Base-by-base conservation (phyloP, 2,329 filamentous ascomycete genomes). In the Geosmithia putterillii region DNA sequence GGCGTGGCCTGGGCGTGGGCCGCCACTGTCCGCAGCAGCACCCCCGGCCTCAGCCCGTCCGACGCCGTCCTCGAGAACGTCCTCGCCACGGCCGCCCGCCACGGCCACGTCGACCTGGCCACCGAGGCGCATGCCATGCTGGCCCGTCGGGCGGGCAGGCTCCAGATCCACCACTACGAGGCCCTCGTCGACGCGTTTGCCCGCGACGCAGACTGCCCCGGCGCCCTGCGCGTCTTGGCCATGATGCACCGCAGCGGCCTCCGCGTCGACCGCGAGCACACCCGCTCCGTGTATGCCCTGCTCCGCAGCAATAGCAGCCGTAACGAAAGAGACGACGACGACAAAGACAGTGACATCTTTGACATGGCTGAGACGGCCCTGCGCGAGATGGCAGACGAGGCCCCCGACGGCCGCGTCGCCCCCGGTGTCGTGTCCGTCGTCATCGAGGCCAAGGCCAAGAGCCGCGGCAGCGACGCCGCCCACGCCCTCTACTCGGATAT, bases 151-250 rank as follows among this genome's bases (percentile, higher is more conserved):
- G 56, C 73, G 2, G n/a, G 28, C 10, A 68, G 72, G 36, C 67
- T 88, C 34, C 66, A 71, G 8, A 61, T 73, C 6, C 71, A 83
- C 48, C 86, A 95, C 56, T 94, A 92, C 60, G 87, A 94, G 58
- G 73, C 82, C 22, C 70, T 95, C 22, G 66, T 89, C 7, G 79
- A 86, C 45, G 74, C 83, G 4, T 86, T 94, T 54, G 67, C 78
- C 10, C 64, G 66, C 3, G 54, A 58, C 3, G 67, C 70, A 2
- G 78, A 92, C 49, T 54, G 90, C 7, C 61, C 65, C 20, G 76
- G 78, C 21, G 83, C 84, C 0, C 69, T 95, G 32, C 73, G 76
- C 36, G 71, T 84, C 1, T 67, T 95, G 15, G 76, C 76, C 50
- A 80, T 87, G 55, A 92, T 94, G 82, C 64, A 74, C 19, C 70